phyloP scores from a whole-genome alignment of 352 stramenopile genomes.

The Thalassiosira mediterranea region DNA sequence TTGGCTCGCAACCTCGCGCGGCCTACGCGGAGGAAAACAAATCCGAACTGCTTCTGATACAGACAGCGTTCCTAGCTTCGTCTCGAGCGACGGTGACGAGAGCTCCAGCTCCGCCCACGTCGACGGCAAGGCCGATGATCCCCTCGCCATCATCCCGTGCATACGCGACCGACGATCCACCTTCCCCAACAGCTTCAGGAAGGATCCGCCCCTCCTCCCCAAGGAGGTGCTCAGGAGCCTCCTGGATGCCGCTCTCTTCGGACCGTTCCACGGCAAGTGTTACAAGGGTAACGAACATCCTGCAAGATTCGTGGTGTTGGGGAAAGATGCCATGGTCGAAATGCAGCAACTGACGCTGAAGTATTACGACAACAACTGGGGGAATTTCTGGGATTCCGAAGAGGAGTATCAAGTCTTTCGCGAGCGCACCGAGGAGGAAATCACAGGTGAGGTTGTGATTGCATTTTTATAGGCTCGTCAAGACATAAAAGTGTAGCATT shows the following conservation, averaged over 20 bases:
- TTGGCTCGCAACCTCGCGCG: too few relatives aligned
- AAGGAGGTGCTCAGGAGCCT: neutral
- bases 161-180: neutral
- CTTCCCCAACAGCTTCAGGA: neutral
- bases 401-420: neutral
- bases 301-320: neutral
- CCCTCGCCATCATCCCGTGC: neutral
- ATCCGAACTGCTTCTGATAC: too few relatives aligned
- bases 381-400: neutral
- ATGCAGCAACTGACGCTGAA: neutral
- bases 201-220: neutral
- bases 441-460: too few relatives aligned
- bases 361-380: constrained; percentile 1
- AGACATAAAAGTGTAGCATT: too few relatives aligned
- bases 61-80: too few relatives aligned
- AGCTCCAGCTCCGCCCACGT: too few relatives aligned
- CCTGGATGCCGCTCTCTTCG: neutral
- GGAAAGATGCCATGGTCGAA: neutral
- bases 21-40: too few relatives aligned
- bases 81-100: too few relatives aligned
- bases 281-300: neutral
- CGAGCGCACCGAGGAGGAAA: neutral
- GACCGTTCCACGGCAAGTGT: constrained; percentile 1
- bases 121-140: too few relatives aligned
- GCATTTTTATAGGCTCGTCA: too few relatives aligned